These are phyloP conservation scores for Kwoniella pini DNA, from an alignment of 768 basidiomycete species.

Conservation along the genomic window DNA sequence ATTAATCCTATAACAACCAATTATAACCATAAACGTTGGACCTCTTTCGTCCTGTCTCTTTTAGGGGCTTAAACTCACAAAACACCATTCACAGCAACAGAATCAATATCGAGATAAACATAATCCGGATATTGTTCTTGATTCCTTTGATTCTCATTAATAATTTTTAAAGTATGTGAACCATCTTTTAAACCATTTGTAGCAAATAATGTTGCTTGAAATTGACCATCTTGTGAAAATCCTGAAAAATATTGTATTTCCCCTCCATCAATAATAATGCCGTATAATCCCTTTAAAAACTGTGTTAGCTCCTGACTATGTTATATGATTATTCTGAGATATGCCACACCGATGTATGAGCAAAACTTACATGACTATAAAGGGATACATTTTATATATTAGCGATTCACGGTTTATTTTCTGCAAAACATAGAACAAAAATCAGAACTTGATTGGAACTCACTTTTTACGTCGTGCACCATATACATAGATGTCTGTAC, in stretches of 20 bases:
- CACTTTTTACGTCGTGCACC: constrained; percentile 41
- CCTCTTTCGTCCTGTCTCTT: too few species aligned
- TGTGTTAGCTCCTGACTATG: too few species aligned
- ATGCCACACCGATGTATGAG: too few species aligned
- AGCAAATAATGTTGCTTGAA: constrained; percentile 36
- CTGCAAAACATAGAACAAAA: not conserved
- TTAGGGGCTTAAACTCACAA: constrained; percentile 42
- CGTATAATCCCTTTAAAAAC: constrained; percentile 49
- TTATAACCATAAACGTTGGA: too few species aligned
- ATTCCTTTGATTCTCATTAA: constrained; percentile 42
- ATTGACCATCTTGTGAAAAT: constrained; percentile 17
- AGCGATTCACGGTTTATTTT: too few species aligned
- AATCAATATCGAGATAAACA: constrained; percentile 41
- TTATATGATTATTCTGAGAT: too few species aligned
- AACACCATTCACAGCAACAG: constrained; percentile 34
- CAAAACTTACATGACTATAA: constrained; percentile 20
- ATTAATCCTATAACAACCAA: constrained; percentile 1
- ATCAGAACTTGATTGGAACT: constrained; percentile 7
- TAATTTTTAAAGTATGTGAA: constrained; percentile 34
- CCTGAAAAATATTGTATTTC: constrained; percentile 37
- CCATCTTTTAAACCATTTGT: constrained; percentile 38
- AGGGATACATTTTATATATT: too few species aligned
- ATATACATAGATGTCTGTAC: constrained; percentile 41
- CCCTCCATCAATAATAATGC: constrained; percentile 30
- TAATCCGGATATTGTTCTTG: constrained; percentile 27